Evolutionary conservation across 805 yeast species (phyloP), one percentile per base, ranked within the genome.

Genomic region (Debaryomyces tyrocola): DNA sequence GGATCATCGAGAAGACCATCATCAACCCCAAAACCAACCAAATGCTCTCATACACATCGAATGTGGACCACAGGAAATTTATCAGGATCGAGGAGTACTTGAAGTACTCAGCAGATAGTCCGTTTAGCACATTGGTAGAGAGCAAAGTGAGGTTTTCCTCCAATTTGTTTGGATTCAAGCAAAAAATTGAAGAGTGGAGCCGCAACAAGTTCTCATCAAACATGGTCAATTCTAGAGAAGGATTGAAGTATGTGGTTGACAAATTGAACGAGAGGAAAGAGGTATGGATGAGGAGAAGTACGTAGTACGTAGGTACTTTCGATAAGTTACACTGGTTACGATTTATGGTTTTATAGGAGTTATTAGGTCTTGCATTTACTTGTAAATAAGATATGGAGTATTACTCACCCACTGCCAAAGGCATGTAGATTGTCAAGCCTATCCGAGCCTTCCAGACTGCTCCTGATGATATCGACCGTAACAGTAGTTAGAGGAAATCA

Each of bases 181-280:
- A 82, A 58, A 75, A 84, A 52, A 87, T 91, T 43, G 98, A 91
- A 64, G 73, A 74, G 29, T 90, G 96, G 96, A 82, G 95, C 24
- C 83, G 79, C 56, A 74, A 74, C 17, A 79, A 78, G 62, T 89
- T 91, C 62, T 74, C 80, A 39, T 84, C 83, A 45, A 87, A 90
- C 60, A 70, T 87, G 50, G 70, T 65, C 44, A 81, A 79, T 52
- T 82, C 90, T 14, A 77, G 88, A 52, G 69, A 78, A 51, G 96
- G 96, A 3, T 78, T 91, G 77, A 71, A 79, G 43, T 80, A 79
- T 63, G 97, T 89, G 15, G 86, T 91, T 90, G 81, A 83, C 51
- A 74, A 72, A 52, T 69, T 84, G 43, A 74, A 77, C 50, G 70
- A 67, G 43, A 61, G 56, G 43, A 52, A 54, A 44, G 38, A 41